Base-by-base conservation (phyloP, 1,284 basidiomycete species). In the Mycena citricolor region DNA sequence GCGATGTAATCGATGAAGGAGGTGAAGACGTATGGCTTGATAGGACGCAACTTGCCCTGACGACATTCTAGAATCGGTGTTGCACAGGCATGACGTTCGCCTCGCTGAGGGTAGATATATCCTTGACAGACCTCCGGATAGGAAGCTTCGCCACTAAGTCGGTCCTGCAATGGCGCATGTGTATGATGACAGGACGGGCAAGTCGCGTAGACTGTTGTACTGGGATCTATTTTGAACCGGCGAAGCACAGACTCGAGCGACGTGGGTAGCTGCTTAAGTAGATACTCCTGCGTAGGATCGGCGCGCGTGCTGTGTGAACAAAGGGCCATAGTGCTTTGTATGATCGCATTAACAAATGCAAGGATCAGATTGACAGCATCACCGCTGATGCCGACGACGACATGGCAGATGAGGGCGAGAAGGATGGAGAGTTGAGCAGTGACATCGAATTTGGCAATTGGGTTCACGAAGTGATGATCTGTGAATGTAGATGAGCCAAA, bases 111-210 rank as follows among this genome's bases (percentile, higher is more conserved):
- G 26, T 38, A 29, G 16, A 47, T 7, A n/a, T 14, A 28, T 12
- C 35, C 35, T 5, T 42, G 21, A 28, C 45, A 47, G 8, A 25
- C 2, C 3, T 13, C 19, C 16, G 45, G 45, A 24, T 47, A 47
- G 14, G 26, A 12, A 21, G 21, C 22, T 13, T 42, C 40, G 2
- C 45, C 45, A 2, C 29, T 42, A 16, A 47, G 17, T 5, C 33
- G 12, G 30, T 47, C 39, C 11, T 34, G 35, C 25, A 6, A 24
- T 6, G 53, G 52, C 11, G 30, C 42, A 30, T 58, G 50, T 8
- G 40, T 55, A 30, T 34, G 56, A 17, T 49, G 51, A 22, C 51
- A 61, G 7, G 37, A 7, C 1, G 54, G 54, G 30, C 60, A 61
- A n/a, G 54, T 35, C 0, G 49, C 36, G 14, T 38, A 38, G 12